Percentiles rank a stretch among this genome's conserved stretches.
Conservation (phyloP, 805 yeast species). For the Barnettozyma californica region DNA sequence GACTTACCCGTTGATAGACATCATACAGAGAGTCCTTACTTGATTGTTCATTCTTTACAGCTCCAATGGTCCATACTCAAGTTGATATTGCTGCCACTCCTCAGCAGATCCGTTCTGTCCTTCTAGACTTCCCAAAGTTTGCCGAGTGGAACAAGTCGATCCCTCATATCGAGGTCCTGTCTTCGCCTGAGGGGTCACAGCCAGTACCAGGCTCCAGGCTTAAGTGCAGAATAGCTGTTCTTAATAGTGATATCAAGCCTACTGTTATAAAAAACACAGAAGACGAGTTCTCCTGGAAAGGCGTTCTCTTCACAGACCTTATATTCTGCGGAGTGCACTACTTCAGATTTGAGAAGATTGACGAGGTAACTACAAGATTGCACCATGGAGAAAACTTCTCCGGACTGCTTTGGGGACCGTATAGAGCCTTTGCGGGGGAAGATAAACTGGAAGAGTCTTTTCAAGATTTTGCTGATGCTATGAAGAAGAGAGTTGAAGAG, state of each 20-base stretch:
- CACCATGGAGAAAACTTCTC: no score
- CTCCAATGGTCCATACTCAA: not conserved
- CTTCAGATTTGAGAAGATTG: slow-evolving; percentile 6
- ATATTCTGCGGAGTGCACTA: slow-evolving; percentile 4
- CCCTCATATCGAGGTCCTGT: not conserved
- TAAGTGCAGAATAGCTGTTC: not conserved
- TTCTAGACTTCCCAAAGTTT: slow-evolving; percentile 2
- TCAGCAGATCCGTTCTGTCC: slow-evolving; percentile 4
- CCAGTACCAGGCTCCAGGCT: not conserved
- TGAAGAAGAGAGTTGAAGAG: slow-evolving; percentile 6
- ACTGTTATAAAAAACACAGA: not conserved
- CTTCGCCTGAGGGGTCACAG: not conserved
- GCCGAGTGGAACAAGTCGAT: slow-evolving; percentile 1
- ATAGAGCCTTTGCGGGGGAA: not conserved
- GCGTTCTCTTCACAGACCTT: not conserved
- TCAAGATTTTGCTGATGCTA: slow-evolving; percentile 1
- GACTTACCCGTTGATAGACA: no score
- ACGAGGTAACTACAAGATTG: not conserved
- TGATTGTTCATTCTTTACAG: no score
- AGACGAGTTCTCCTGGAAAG: slow-evolving; percentile 8
- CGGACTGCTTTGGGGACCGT: not conserved
- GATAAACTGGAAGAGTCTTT: not conserved
- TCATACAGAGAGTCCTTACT: no score
- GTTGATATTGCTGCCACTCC: slow-evolving; percentile 5
- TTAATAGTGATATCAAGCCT: not conserved